Base-by-base conservation (phyloP, 2,329 filamentous ascomycete genomes). In the Colletotrichum acutatum region DNA sequence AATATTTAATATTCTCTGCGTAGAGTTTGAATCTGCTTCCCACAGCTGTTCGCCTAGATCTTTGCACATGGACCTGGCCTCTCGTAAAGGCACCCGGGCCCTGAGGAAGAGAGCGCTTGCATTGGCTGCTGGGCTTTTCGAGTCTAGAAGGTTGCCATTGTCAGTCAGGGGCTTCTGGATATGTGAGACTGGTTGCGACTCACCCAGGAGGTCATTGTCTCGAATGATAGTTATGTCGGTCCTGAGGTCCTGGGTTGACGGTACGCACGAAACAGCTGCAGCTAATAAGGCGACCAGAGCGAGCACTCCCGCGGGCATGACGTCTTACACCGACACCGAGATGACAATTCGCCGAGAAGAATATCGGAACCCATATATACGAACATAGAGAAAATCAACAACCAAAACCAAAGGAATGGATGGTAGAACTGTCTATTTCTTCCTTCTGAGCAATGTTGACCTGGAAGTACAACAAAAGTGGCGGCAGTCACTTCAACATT, bases 121-220 rank as follows among this genome's bases (percentile, higher is more conserved):
- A 59, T 78, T 78, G 24, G 81, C 78, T 9, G 76, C 74, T 4
- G 81, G 77, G 49, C 80, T 83, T 34, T 57, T 71, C 19, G 75
- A 32, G n/a, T 83, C 84, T 85, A 2, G 63, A 5, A 5, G 3
- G 30, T 11, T 22, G 32, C 19, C 28, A 28, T 56, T 71, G 64
- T 71, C 61, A 59, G 28, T 37, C 19, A 6, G 3, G 30, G 22
- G 16, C 22, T 59, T 56, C 30, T 24, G 5, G 5, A 32, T 14
- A 37, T 26, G 16, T 22, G 11, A 14, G 7, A 22, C n/a, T 32
- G 26, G 34, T 30, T n/a, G 6, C 2, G 19, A 63, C 75, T 52
- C 74, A 82, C 83, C 84, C 77, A 80, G 79, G 42, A 86, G 80
- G 63, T 85, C 83, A 76, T 85, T 86, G 72, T 83, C 80, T 57